A percentile compares a stretch with the other conserved stretches of the same genome.
These are phyloP conservation scores for Thalassia testudinum DNA, from an alignment of 116 monocot species.

Conservation along the genomic window DNA sequence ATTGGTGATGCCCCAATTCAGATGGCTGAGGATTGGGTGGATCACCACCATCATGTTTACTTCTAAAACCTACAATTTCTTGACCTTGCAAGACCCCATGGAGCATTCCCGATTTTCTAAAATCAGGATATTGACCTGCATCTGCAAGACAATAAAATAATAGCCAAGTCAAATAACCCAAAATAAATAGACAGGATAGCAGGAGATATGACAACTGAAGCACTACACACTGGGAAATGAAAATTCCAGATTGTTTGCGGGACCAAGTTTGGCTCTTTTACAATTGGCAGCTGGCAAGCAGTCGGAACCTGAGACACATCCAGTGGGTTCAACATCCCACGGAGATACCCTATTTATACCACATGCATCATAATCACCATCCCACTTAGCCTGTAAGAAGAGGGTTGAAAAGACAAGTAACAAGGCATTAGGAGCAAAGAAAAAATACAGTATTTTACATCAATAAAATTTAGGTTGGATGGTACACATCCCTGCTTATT, in stretches of 20 bases:
- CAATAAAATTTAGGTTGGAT: too few species aligned
- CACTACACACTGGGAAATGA: slow-evolving; percentile 29
- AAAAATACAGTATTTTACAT: too few species aligned
- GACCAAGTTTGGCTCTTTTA: slow-evolving; percentile 53
- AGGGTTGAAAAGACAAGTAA: too few species aligned
- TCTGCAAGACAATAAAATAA: slow-evolving; percentile 4
- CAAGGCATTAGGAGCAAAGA: too few species aligned
- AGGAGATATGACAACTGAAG: background rate
- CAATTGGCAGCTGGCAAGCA: slow-evolving; percentile 24
- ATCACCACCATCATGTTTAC: slow-evolving; percentile 19
- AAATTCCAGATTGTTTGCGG: slow-evolving; percentile 19
- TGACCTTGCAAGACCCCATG: slow-evolving; percentile 99
- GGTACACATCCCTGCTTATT: too few species aligned
- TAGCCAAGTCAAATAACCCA: background rate
- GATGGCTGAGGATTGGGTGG: slow-evolving; percentile 20
- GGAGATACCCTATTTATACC: slow-evolving; percentile 56
- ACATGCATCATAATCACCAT: slow-evolving; percentile 29
- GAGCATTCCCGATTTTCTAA: slow-evolving; percentile 63
- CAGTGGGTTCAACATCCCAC: slow-evolving; percentile 76
- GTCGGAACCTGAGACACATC: slow-evolving; percentile 24
- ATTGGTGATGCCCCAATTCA: slow-evolving; percentile 6
- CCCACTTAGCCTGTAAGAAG: slow-evolving; percentile 30
- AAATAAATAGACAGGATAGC: background rate
- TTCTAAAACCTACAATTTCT: slow-evolving; percentile 61
- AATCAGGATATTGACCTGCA: slow-evolving; percentile 44